Evolutionary conservation across 2,329 filamentous ascomycete species (phyloP).

Genomic region (Drechslerella coelobrocha): DNA sequence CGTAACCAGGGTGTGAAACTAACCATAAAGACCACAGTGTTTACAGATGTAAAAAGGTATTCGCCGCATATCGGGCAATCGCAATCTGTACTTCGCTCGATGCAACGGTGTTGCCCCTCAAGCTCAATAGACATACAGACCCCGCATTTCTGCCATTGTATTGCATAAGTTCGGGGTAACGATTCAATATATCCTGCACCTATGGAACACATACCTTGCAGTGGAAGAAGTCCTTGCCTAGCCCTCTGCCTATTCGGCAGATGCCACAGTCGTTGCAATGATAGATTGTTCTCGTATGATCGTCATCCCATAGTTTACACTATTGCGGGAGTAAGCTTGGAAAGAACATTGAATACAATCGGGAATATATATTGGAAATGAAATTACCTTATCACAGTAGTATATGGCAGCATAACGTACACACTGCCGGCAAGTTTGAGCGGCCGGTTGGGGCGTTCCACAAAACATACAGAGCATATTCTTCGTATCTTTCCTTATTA

Average conservation of each 20-base stretch:
- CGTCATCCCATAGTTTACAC: constrained; percentile 97
- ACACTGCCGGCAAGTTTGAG: constrained; percentile 78
- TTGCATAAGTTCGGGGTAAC: constrained; percentile 10
- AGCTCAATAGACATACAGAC: constrained; percentile 92
- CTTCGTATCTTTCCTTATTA: constrained; percentile 82
- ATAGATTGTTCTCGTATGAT: constrained; percentile 88
- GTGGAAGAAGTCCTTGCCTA: constrained; percentile 97
- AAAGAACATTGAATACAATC: constrained; percentile 25
- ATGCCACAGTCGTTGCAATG: constrained; percentile 97
- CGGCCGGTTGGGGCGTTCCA: constrained; percentile 79
- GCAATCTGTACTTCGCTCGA: constrained; percentile 91
- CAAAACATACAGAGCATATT: constrained; percentile 99
- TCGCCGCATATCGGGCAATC: constrained; percentile 97
- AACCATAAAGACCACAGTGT: constrained; percentile 84
- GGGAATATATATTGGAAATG: background rate
- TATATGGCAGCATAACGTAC: constrained; percentile 81
- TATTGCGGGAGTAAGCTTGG: constrained; percentile 15
- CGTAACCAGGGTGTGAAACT: background rate
- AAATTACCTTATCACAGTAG: constrained; percentile 74
- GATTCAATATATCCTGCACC: background rate
- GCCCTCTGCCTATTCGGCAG: constrained; percentile 84
- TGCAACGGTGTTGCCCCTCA: constrained; percentile 85
- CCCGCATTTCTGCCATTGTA: constrained; percentile 72
- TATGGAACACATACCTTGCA: constrained; percentile 74
- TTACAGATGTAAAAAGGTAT: constrained; percentile 91